Evolutionary conservation across 177 flowering plant species (phyloP).

Genomic region (Vitis hybrid): DNA sequence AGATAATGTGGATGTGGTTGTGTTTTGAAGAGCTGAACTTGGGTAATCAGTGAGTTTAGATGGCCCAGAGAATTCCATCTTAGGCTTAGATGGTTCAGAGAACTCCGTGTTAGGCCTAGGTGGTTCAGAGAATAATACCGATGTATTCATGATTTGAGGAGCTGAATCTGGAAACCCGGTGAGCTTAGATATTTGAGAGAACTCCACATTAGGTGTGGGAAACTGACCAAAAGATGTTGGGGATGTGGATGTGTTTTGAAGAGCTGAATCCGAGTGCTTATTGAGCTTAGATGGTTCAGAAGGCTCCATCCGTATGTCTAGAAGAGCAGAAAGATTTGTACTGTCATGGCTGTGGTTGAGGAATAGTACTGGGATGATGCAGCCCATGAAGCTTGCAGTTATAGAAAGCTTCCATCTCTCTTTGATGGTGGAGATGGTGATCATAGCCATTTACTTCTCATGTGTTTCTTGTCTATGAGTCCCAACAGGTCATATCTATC

Average conservation of each 20-base stretch:
- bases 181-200: neutral
- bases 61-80: neutral
- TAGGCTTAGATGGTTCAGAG: no score
- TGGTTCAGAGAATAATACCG: no score
- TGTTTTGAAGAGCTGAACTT: no score
- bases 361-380: constrained; percentile 16
- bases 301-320: no score
- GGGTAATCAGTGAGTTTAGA: neutral
- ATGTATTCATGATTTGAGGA: no score
- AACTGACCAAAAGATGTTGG: neutral
- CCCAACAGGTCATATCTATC: no score
- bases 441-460: constrained; percentile 8
- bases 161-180: no score
- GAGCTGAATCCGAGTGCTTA: neutral
- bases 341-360: constrained; percentile 15
- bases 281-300: no score
- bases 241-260: neutral
- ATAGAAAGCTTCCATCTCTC: constrained; percentile 32
- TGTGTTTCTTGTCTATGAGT: no score
- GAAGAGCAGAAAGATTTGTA: neutral
- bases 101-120: no score
- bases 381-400: constrained; percentile 29
- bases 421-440: constrained; percentile 12
- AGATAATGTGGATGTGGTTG: no score
- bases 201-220: neutral